phyloP scores from a whole-genome alignment of 805 yeast species.

The Suhomyces pyralidae region DNA sequence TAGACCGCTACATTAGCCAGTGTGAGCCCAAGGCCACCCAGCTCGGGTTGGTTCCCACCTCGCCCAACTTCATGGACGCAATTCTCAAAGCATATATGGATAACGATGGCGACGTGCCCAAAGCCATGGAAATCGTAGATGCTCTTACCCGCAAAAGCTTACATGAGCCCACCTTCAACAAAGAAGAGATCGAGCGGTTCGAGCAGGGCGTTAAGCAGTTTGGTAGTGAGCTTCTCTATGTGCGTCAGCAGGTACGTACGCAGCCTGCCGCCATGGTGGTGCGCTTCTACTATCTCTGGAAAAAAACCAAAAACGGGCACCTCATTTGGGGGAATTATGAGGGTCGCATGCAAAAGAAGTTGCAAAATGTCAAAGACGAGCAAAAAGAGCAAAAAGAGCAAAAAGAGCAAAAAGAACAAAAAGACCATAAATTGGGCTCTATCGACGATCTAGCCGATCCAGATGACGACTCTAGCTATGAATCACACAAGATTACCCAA shows the following conservation, averaged over 20 bases:
- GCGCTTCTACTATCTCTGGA: constrained; percentile 87
- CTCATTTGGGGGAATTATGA: constrained; percentile 78
- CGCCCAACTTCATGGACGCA: constrained; percentile 83
- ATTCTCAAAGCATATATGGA: constrained; percentile 55
- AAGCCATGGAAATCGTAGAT: constrained; percentile 47
- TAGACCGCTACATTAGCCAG: constrained; percentile 53
- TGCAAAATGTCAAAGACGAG: constrained; percentile 32
- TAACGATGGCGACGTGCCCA: constrained; percentile 45
- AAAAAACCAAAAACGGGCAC: constrained; percentile 74
- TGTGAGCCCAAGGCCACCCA: constrained; percentile 57
- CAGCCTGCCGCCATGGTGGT: constrained; percentile 79
- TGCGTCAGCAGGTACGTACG: constrained; percentile 64
- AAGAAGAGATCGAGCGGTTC: constrained; percentile 62
- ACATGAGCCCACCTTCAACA: constrained; percentile 72
- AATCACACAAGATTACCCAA: constrained; percentile 46
- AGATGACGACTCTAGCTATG: constrained; percentile 72
- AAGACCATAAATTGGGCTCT: background rate
- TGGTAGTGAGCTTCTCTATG: constrained; percentile 80
- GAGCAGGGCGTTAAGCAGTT: constrained; percentile 69
- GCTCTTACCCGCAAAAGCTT: constrained; percentile 55
- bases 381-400: constrained; percentile 8
- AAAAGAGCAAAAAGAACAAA: constrained; percentile 6
- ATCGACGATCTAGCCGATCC: constrained; percentile 57
- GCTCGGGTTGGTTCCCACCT: constrained; percentile 53
- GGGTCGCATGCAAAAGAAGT: constrained; percentile 63